phyloP scores from a whole-genome alignment of 306 rosid genomes.

The Sophora flavescens region DNA sequence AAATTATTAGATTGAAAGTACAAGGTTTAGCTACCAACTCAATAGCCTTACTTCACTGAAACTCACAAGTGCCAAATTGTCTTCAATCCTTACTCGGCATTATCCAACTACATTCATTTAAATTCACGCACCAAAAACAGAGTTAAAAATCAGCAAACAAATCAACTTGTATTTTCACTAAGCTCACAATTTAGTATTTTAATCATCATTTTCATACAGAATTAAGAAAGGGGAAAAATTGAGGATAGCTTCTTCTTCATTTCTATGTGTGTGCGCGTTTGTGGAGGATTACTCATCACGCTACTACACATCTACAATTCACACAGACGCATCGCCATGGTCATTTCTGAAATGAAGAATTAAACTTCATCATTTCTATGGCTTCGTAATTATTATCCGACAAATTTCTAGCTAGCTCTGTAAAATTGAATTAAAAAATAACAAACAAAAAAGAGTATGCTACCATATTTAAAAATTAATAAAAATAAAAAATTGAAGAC shows the following conservation, averaged over 20 bases:
- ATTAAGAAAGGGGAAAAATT: too few species aligned
- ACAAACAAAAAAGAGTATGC: neutral
- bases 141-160: neutral
- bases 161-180: slow-evolving; percentile 12
- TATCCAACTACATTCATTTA: slow-evolving; percentile 19
- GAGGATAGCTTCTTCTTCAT: neutral
- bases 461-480: neutral
- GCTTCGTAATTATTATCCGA: slow-evolving; percentile 20
- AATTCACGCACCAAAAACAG: neutral
- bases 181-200: slow-evolving; percentile 3
- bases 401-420: slow-evolving; percentile 36
- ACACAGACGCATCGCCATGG: neutral
- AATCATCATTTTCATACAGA: neutral
- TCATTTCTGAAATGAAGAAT: slow-evolving; percentile 7
- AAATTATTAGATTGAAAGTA: slow-evolving; percentile 12
- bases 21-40: neutral
- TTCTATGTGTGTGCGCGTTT: neutral
- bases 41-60: slow-evolving; percentile 2
- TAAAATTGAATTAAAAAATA: neutral
- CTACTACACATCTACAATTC: slow-evolving; percentile 9
- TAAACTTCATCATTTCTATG: slow-evolving; percentile 19
- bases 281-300: slow-evolving; percentile 4
- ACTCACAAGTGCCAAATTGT: slow-evolving; percentile 12
- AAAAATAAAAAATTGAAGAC: slow-evolving; percentile 22
- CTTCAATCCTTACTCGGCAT: slow-evolving; percentile 23